Evolutionary conservation across 441 rosid genomes (phyloP).

Genomic region (Hura crepitans): DNA sequence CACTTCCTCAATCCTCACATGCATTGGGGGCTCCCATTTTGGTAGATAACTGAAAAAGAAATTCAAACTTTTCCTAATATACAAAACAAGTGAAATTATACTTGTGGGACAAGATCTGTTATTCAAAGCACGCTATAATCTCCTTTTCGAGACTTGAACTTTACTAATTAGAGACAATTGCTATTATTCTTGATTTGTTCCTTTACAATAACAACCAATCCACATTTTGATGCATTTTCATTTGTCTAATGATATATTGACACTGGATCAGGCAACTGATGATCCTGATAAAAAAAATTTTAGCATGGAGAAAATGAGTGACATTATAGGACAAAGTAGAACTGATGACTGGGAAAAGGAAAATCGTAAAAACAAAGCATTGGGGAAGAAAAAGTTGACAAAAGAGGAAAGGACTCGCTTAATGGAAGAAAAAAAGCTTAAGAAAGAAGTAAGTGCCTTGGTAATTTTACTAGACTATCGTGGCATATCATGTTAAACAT

Average conservation of each 20-base stretch:
- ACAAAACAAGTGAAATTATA: neutral
- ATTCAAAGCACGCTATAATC: neutral
- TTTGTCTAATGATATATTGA: conserved; percentile 22
- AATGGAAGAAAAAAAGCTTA: conserved; percentile 73
- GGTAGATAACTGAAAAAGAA: neutral
- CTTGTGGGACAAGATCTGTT: conserved; percentile 7
- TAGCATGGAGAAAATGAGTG: conserved; percentile 37
- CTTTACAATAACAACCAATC: neutral
- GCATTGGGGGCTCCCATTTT: neutral
- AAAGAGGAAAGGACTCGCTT: conserved; percentile 52
- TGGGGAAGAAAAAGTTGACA: conserved; percentile 43
- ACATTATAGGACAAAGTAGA: conserved; percentile 26
- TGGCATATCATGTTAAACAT: conserved; percentile 14
- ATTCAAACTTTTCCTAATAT: neutral
- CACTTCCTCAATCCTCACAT: neutral
- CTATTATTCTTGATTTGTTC: neutral
- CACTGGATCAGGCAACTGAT: conserved; percentile 43
- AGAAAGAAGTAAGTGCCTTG: conserved; percentile 57
- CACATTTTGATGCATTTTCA: neutral
- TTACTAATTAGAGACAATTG: neutral
- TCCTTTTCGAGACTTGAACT: neutral
- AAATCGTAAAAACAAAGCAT: conserved; percentile 32
- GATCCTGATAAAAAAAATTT: conserved; percentile 50
- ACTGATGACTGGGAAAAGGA: conserved; percentile 30
- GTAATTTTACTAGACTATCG: conserved; percentile 3